phyloP scores from a whole-genome alignment of 2,329 filamentous ascomycete genomes.

The Magnaporthiopsis incrustans region DNA sequence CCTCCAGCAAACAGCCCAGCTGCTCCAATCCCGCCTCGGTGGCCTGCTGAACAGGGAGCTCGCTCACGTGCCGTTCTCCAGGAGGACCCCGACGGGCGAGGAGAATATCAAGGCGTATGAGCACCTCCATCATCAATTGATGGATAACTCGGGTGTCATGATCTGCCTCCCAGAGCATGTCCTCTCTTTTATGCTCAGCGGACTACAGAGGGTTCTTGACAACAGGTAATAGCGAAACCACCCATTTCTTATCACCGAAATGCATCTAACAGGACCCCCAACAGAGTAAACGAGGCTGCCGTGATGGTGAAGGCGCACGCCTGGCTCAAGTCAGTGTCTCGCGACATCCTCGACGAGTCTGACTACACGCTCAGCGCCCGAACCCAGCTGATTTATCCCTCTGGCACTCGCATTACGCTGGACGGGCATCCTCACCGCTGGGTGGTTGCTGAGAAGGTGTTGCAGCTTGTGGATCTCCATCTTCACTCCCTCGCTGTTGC shows the following conservation, averaged over 20 bases:
- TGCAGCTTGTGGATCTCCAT: slow-evolving; percentile 31
- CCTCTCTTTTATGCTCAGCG: slow-evolving; percentile 57
- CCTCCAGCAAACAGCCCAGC: slow-evolving; percentile 47
- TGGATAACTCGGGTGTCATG: slow-evolving; percentile 41
- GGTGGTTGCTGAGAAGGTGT: slow-evolving; percentile 32
- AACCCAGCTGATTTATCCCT: slow-evolving; percentile 51
- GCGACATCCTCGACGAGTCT: slow-evolving; percentile 60
- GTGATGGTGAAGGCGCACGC: slow-evolving; percentile 42
- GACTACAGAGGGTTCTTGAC: slow-evolving; percentile 47
- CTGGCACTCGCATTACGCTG: slow-evolving; percentile 36
- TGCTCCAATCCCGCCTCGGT: slow-evolving; percentile 46
- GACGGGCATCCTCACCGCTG: slow-evolving; percentile 48
- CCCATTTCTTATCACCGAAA: too few relatives aligned
- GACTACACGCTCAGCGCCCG: slow-evolving; percentile 45
- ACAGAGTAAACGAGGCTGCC: slow-evolving; percentile 26
- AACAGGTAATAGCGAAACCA: slow-evolving; percentile 15
- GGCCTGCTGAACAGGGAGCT: slow-evolving; percentile 45
- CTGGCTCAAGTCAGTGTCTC: slow-evolving; percentile 38
- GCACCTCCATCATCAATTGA: slow-evolving; percentile 30
- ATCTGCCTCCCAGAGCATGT: slow-evolving; percentile 55
- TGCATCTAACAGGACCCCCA: neutral
- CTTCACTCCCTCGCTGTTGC: slow-evolving; percentile 25
- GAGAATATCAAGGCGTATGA: slow-evolving; percentile 24
- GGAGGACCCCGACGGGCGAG: slow-evolving; percentile 31
- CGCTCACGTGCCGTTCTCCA: slow-evolving; percentile 50